Evolutionary conservation across 495 filamentous ascomycete genomes (phyloP).

Genomic region (Xylaria nigripes): DNA sequence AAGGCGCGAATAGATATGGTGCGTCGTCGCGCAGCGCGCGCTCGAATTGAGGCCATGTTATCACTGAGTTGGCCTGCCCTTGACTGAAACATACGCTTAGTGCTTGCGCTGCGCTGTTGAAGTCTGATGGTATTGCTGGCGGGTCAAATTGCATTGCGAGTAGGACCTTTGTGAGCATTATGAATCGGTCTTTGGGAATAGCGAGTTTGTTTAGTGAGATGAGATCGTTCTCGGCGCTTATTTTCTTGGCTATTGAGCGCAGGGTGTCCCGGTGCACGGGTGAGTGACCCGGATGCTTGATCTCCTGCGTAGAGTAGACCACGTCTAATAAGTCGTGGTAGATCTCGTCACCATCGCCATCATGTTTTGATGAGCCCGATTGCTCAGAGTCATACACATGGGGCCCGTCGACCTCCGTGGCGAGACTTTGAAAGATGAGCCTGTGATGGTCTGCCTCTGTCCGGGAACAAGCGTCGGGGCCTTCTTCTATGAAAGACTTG

Average conservation of each 20-base stretch:
- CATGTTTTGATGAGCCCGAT: constrained; percentile 11
- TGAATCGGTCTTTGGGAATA: no score
- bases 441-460: constrained; percentile 17
- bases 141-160: background rate
- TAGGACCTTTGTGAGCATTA: no score
- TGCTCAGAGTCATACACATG: no score
- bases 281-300: background rate
- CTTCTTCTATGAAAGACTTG: constrained; percentile 13
- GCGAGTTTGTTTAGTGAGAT: no score
- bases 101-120: constrained; percentile 14
- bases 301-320: constrained; percentile 19
- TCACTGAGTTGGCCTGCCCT: background rate
- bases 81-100: constrained; percentile 15
- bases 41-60: constrained; percentile 32
- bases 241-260: constrained; percentile 17
- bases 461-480: constrained; percentile 13
- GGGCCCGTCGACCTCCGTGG: constrained; percentile 4
- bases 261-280: constrained; percentile 17
- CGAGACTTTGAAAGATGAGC: constrained; percentile 23
- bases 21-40: constrained; percentile 25
- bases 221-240: constrained; percentile 6
- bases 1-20: constrained; percentile 25
- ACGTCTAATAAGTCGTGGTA: constrained; percentile 26
- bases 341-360: constrained; percentile 26
- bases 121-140: constrained; percentile 2